phyloP scores from a whole-genome alignment of 305 asterid genomes.

The Salvia sclarea region DNA sequence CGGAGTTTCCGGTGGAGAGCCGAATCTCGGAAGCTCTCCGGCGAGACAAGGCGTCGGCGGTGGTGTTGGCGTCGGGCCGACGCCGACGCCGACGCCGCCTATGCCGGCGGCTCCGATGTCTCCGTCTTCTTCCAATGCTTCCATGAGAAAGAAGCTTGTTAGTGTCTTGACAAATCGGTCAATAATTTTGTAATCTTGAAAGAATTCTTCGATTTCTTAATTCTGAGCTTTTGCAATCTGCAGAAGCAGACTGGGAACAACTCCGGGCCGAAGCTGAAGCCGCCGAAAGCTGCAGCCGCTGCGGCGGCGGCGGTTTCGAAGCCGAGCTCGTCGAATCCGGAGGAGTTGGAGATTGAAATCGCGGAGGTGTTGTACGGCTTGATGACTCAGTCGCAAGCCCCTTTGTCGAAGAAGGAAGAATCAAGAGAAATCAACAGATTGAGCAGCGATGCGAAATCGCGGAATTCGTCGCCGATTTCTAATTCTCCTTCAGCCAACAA shows the following conservation, averaged over 20 bases:
- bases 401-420: conserved; percentile 73
- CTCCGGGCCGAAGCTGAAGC: conserved; percentile 65
- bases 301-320: conserved; percentile 22
- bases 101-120: conserved; percentile 66
- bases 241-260: conserved; percentile 60
- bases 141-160: conserved; percentile 75
- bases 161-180: conserved; percentile 39
- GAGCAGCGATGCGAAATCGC: conserved; percentile 53
- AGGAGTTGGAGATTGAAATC: conserved; percentile 91
- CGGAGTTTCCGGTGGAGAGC: conserved; percentile 59
- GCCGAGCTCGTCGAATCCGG: conserved; percentile 68
- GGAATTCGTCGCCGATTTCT: conserved; percentile 70
- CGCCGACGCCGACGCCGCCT: conserved; percentile 46
- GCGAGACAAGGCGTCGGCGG: conserved; percentile 50
- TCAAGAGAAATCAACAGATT: conserved; percentile 68
- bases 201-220: neutral
- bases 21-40: conserved; percentile 64
- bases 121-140: conserved; percentile 84
- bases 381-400: conserved; percentile 82
- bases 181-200: neutral
- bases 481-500: conserved; percentile 48
- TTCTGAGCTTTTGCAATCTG: conserved; percentile 13
- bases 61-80: conserved; percentile 37
- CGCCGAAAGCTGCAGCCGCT: conserved; percentile 50
- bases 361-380: conserved; percentile 87